Conservation (phyloP, 352 stramenopile species). For the Elongisporangium prolatum region DNA sequence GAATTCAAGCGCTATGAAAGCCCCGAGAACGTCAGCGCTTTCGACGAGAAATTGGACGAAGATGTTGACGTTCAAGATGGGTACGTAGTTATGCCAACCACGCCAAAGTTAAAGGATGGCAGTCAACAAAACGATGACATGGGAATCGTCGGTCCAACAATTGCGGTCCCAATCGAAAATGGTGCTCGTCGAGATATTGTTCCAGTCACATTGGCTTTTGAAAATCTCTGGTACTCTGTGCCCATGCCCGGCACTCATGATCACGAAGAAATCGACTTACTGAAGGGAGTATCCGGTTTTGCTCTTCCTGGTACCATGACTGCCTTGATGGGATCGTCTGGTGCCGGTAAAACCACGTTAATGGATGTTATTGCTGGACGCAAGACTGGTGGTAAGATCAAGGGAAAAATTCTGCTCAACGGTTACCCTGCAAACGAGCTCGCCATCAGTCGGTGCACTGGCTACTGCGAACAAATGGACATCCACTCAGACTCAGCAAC, state of each 20-base stretch:
- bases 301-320: slow-evolving; percentile 58
- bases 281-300: slow-evolving; percentile 76
- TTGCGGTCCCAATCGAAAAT: slow-evolving; percentile 3
- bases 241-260: slow-evolving; percentile 31
- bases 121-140: slow-evolving; percentile 1
- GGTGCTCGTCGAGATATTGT: slow-evolving; percentile 8
- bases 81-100: slow-evolving; percentile 1
- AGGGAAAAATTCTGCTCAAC: slow-evolving; percentile 63
- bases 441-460: slow-evolving; percentile 41
- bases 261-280: slow-evolving; percentile 57
- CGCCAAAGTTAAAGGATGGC: neutral
- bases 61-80: slow-evolving; percentile 6
- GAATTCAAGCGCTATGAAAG: slow-evolving; percentile 53
- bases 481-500: slow-evolving; percentile 88
- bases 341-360: slow-evolving; percentile 91
- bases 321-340: slow-evolving; percentile 67
- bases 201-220: slow-evolving; percentile 41
- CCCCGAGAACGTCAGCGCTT: slow-evolving; percentile 26
- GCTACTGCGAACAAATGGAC: slow-evolving; percentile 86
- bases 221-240: slow-evolving; percentile 56
- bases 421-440: slow-evolving; percentile 39
- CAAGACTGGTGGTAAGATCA: slow-evolving; percentile 83
- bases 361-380: slow-evolving; percentile 92
- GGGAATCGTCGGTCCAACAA: slow-evolving; percentile 2
- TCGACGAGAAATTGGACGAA: slow-evolving; percentile 1